Evolutionary conservation across 805 yeast species (phyloP), one percentile per base, ranked within the genome.

Genomic region (Ogataea wickerhamii): DNA sequence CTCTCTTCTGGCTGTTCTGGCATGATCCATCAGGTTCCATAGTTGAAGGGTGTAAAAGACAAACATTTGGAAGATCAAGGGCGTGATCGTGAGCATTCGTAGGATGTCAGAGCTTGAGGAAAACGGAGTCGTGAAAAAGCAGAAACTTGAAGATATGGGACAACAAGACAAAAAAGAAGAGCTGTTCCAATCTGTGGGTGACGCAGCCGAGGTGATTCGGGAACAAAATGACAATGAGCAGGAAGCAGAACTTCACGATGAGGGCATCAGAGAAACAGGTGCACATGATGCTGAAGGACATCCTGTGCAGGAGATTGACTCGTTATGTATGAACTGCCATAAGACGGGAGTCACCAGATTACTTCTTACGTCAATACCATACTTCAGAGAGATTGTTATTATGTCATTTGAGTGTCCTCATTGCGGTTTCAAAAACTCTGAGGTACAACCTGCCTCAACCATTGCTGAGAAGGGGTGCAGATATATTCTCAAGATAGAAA

Each of bases 371-470:
- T 72, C 79, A 37, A 93, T 93, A 52, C 99, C 99, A 14, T 87
- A 70, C 54, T 93, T 93, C 67, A 71, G 89, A 47, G 97, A 93
- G 61, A 78, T 93, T 36, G 84, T 93, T 36, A 61, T 93, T 40
- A 91, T 93, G 95, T 88, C 97, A 2, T 93, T 93, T 62, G 86
- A 81, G 49, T 93, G 99, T 64, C 91, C 93, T 19, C 97, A 89
- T 63, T 93, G 99, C 69, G 86, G 87, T 1, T 78, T 87, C 58
- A 85, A 82, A 59, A 91, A 87, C 70, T 77, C 87, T 27, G 98
- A 93, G 65, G 76, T 93, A 50, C 98, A 93, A 68, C 84, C 97
- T n/a, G 99, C 98, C 5, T 80, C 93, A 4, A 77, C 77, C 39
- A 87, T 93, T 46, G 95, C 91, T 53, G 91, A 83, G 52, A 86